Percentiles rank a stretch among this genome's conserved stretches.
Conservation (phyloP, 2,329 filamentous ascomycete genomes). For the Rutstroemia sp. region DNA sequence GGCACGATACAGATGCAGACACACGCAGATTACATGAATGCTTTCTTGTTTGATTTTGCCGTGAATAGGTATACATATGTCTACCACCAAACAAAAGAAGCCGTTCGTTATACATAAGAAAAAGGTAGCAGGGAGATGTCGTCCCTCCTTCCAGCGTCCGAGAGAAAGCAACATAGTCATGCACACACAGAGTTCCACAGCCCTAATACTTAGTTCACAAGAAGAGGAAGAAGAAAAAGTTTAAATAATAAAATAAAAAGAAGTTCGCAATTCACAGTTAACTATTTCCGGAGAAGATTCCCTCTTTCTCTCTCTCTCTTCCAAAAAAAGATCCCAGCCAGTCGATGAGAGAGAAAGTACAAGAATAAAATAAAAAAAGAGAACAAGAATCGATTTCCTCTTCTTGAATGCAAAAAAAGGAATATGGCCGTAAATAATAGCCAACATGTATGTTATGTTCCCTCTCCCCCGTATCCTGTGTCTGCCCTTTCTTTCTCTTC, state of each 20-base stretch:
- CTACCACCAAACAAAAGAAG: slow-evolving; percentile 20
- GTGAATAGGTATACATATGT: slow-evolving; percentile 28
- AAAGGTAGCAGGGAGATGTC: too few species aligned
- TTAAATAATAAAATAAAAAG: background rate
- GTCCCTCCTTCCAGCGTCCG: too few species aligned
- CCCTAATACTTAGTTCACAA: slow-evolving; percentile 10
- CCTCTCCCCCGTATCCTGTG: slow-evolving; percentile 9
- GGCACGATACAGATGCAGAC: background rate
- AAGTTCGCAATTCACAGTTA: slow-evolving; percentile 11
- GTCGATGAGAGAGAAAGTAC: background rate
- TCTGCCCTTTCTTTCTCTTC: slow-evolving; percentile 8
- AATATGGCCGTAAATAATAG: background rate
- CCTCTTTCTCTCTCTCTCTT: background rate
- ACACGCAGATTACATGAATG: too few species aligned
- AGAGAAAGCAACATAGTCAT: too few species aligned
- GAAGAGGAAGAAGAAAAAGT: slow-evolving; percentile 2
- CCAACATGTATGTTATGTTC: background rate
- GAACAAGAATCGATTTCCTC: background rate
- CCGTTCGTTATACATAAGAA: slow-evolving; percentile 28
- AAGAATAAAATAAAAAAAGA: background rate
- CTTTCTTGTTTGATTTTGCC: background rate
- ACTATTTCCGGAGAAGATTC: slow-evolving; percentile 3
- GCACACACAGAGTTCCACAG: background rate
- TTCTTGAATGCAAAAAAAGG: background rate
- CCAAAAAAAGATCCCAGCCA: background rate